Evolutionary conservation across 371 early-diverging fungal genomes (phyloP).

Genomic region (Cladochytrium tenue): DNA sequence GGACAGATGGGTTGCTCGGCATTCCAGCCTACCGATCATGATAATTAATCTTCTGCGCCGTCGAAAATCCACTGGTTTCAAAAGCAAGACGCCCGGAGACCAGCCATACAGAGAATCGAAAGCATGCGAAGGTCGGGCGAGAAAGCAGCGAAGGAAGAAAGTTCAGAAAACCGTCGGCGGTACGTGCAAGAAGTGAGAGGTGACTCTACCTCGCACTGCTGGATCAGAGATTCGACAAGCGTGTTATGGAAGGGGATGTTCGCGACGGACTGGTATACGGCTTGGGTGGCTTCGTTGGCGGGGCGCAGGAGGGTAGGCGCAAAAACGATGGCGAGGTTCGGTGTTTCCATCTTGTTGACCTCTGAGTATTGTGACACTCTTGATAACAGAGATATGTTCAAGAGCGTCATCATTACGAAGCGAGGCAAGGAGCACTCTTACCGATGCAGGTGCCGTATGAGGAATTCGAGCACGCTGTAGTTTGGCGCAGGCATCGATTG

Average conservation of each 20-base stretch:
- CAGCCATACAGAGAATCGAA: too few relatives aligned
- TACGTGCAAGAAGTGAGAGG: too few relatives aligned
- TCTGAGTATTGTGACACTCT: slow-evolving; percentile 63
- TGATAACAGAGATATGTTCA: slow-evolving; percentile 1
- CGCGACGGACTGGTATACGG: slow-evolving; percentile 43
- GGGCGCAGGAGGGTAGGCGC: slow-evolving; percentile 56
- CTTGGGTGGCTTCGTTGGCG: slow-evolving; percentile 37
- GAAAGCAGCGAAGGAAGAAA: too few relatives aligned
- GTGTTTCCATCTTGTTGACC: slow-evolving; percentile 84
- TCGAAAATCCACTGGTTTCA: too few relatives aligned
- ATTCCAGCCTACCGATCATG: too few relatives aligned
- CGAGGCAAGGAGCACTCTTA: slow-evolving; percentile 9
- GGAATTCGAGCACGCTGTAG: slow-evolving; percentile 67
- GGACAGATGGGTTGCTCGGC: too few relatives aligned
- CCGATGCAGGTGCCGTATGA: slow-evolving; percentile 69
- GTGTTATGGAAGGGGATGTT: slow-evolving; percentile 54
- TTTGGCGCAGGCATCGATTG: slow-evolving; percentile 70
- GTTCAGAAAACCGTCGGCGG: too few relatives aligned
- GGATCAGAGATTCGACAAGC: slow-evolving; percentile 46
- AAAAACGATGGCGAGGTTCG: slow-evolving; percentile 82
- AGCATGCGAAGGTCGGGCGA: too few relatives aligned
- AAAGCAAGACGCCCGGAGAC: too few relatives aligned
- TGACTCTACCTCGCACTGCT: slow-evolving; percentile 38
- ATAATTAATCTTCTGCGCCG: too few relatives aligned
- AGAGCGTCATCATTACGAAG: not conserved